phyloP scores from a whole-genome alignment of 306 rosid genomes.

The Vigna hirtella region DNA sequence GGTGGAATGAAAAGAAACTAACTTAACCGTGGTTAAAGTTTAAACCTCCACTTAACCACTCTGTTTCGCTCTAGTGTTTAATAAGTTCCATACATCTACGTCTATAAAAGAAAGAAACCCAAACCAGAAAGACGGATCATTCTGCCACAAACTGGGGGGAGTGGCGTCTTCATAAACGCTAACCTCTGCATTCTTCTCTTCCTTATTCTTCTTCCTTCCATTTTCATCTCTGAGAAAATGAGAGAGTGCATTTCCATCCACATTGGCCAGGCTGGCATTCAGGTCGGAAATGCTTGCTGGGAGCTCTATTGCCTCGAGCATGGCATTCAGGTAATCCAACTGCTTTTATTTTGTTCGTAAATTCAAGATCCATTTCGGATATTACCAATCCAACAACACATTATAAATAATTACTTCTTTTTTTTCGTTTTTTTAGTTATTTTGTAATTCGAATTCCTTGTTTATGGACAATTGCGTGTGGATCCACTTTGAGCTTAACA shows the following conservation, averaged over 20 bases:
- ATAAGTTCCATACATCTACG: background rate
- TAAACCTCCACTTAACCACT: background rate
- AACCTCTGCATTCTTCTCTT: slow-evolving; percentile 5
- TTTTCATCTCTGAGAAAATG: slow-evolving; percentile 33
- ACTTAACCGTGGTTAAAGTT: background rate
- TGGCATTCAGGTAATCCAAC: slow-evolving; percentile 60
- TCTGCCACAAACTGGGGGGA: background rate
- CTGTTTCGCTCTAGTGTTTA: background rate
- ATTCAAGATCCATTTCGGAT: background rate
- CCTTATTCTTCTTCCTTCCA: background rate
- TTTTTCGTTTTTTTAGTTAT: background rate
- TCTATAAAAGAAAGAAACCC: slow-evolving; percentile 34
- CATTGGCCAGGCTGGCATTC: slow-evolving; percentile 78
- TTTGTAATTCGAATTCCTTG: background rate
- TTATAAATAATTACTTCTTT: background rate
- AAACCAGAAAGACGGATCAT: background rate
- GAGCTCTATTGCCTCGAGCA: slow-evolving; percentile 76
- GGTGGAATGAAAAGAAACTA: background rate
- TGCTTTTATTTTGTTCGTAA: too few species aligned
- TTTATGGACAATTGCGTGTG: background rate
- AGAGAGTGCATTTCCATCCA: slow-evolving; percentile 75
- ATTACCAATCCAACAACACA: background rate
- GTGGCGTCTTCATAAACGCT: slow-evolving; percentile 68
- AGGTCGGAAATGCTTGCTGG: slow-evolving; percentile 77
- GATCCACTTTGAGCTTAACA: background rate